Base-by-base conservation (phyloP, 176 grass and related monocot species). In the Chloris gayana region DNA sequence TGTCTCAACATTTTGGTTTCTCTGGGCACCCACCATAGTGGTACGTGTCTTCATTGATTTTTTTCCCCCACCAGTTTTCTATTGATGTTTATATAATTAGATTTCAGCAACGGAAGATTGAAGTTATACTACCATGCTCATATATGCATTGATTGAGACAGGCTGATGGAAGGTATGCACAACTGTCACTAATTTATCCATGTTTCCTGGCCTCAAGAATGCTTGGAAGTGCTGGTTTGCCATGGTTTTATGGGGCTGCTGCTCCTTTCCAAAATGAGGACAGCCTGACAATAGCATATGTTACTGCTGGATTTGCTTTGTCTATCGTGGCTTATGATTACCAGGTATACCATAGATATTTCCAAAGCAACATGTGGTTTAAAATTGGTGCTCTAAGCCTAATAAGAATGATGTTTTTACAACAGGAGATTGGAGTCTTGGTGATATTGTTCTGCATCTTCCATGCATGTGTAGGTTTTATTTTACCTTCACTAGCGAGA, bases 11-110 rank as follows among this genome's bases (percentile, higher is more conserved):
- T 91, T 91, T 89, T 98, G 88, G 92, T 86, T 98, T 62, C 84
- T 98, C 57, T 98, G 92, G 96, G 90, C 92, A 87, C 96, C 96
- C 74, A 88, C 76, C 22, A 93, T 98, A 82, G 86, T 98, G 88
- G 92, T 99, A 95, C 78, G 32, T 82, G 51, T 74, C 80, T 62
- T 18, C 29, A 26, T 14, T 44, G 29, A 68, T 33, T 5, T 82
- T 78, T 64, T 62, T 78, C 53, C 34, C 21, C 27, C 82, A 24
- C 77, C 80, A 29, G 6, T 18, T 63, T 50, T 75, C 7, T 39
- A 41, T 19, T 22, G 54, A 0, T 61, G 78, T 77, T 49, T 66
- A 5, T 82, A 45, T 67, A 64, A 74, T 8, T 70, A 42, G 34
- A 41, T 21, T 74, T 66, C 67, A 30, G 46, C 70, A 49, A 65